These are phyloP conservation scores for Pythium coloratum DNA, from an alignment of 352 stramenopile species.

Conservation along the genomic window DNA sequence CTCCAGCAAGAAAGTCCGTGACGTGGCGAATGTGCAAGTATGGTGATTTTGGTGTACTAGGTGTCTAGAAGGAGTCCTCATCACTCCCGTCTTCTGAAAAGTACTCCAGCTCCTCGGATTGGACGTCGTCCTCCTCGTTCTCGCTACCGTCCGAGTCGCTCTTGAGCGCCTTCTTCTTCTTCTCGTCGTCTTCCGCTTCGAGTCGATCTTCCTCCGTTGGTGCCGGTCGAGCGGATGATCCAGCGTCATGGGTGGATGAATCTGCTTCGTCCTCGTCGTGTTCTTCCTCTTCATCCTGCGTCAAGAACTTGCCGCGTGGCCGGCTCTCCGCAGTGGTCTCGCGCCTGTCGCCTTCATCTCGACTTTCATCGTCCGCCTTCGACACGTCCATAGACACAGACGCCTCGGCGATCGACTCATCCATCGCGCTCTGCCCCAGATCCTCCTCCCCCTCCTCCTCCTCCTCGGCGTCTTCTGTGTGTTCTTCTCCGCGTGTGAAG, in stretches of 20 bases:
- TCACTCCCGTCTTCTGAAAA: constrained; percentile 82
- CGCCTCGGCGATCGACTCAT: constrained; percentile 41
- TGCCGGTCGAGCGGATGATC: background rate
- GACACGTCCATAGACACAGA: constrained; percentile 35
- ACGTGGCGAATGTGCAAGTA: background rate
- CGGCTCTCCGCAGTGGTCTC: background rate
- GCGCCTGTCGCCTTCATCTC: background rate
- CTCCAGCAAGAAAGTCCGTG: constrained; percentile 55
- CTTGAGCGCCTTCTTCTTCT: constrained; percentile 42
- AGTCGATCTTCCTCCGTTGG: constrained; percentile 7
- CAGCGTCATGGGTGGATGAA: background rate
- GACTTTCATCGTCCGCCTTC: constrained; percentile 12
- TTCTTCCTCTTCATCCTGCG: constrained; percentile 8
- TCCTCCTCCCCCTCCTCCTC: constrained; percentile 22
- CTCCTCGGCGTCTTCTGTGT: background rate
- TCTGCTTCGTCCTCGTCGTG: background rate
- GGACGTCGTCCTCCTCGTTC: constrained; percentile 46
- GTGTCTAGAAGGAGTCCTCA: constrained; percentile 72
- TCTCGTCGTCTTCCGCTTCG: constrained; percentile 36
- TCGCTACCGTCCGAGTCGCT: constrained; percentile 58
- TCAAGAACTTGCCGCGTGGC: constrained; percentile 15
- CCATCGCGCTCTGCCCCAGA: constrained; percentile 42
- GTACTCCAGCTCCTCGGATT: constrained; percentile 82
- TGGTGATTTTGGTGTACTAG: background rate
- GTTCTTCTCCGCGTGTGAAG: background rate